Evolutionary conservation across 208 protist species (phyloP), one percentile per base, ranked within the genome.

Genomic region (Leishmania braziliensis): DNA sequence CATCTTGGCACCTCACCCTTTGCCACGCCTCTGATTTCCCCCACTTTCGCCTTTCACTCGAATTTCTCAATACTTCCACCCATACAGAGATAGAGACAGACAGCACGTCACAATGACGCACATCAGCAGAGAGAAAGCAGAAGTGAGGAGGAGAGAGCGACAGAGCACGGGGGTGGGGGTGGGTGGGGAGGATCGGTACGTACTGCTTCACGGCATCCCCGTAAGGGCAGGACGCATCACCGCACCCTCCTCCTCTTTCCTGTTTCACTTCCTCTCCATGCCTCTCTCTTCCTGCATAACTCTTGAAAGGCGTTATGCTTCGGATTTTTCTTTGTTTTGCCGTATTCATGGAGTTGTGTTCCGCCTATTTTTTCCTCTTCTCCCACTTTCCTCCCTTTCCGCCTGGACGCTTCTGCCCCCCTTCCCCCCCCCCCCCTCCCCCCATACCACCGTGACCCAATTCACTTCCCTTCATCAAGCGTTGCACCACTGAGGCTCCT

Each of bases 251-350:
- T 33, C 63, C 23, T 51, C 53, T 33, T 12, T 79, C 4, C 39
- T 0, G 50, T 71, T 62, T 79, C 58, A 29, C 58, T 68, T 71
- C 51, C 54, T 63, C 51, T 43, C 68, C 33, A 18, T 80, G 56
- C 66, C 63, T 74, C 63, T 74, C 62, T 75, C 33, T 56, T 50
- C 33, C 43, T 72, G 33, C 66, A 26, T 20, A 5, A 62, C 23
- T 62, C n/a, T 2, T 29, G 8, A n/a, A 18, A 62, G 2, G 10
- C 56, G 0, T 62, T 62, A 46, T 46, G 43, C 43, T 29, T n/a
- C 56, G 14, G n/a, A 18, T 62, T 62, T 29, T 6, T 62, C 23
- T 29, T 63, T 63, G 58, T 3, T 46, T 43, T 46, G 43, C 43
- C 43, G 43, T 46, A 46, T 46, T 46, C 43, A 46, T 46, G 43